A percentile compares a stretch with the other conserved stretches of the same genome.
These are phyloP conservation scores for Corylus heterophylla DNA, from an alignment of 306 rosid genomes.

Conservation along the genomic window DNA sequence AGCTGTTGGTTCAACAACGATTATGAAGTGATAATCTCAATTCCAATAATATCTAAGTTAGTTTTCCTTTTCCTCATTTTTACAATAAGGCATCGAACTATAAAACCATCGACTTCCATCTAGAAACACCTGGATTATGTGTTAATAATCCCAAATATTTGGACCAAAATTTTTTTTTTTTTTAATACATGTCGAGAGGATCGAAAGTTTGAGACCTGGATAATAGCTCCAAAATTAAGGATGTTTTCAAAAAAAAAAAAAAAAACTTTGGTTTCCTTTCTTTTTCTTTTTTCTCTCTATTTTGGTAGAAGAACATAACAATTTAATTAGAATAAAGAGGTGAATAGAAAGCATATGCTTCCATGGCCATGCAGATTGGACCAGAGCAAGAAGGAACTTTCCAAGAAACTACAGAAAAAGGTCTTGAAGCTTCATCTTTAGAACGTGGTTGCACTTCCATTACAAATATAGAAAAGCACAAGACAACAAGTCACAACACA, in stretches of 20 bases:
- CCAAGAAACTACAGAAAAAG: constrained; percentile 17
- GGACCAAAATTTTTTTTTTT: neutral
- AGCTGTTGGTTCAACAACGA: neutral
- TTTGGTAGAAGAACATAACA: neutral
- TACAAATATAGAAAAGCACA: neutral
- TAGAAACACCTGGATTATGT: neutral
- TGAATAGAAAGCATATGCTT: constrained; percentile 29
- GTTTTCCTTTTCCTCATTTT: neutral
- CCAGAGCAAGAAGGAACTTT: constrained; percentile 26
- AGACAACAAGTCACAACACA: neutral
- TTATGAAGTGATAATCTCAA: neutral
- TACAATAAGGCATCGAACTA: neutral
- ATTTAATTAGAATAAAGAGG: constrained; percentile 1
- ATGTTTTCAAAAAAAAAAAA: neutral
- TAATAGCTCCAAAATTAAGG: neutral
- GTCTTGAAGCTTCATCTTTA: neutral
- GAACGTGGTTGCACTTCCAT: neutral
- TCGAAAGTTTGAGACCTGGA: neutral
- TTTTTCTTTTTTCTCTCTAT: neutral
- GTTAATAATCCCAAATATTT: neutral
- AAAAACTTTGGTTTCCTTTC: too few species aligned
- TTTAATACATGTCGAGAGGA: neutral
- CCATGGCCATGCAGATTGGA: constrained; percentile 16
- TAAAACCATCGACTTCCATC: neutral
- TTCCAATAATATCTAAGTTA: neutral